Evolutionary conservation across 345 rosid genomes (phyloP).

Genomic region (Sisymbrium irio): DNA sequence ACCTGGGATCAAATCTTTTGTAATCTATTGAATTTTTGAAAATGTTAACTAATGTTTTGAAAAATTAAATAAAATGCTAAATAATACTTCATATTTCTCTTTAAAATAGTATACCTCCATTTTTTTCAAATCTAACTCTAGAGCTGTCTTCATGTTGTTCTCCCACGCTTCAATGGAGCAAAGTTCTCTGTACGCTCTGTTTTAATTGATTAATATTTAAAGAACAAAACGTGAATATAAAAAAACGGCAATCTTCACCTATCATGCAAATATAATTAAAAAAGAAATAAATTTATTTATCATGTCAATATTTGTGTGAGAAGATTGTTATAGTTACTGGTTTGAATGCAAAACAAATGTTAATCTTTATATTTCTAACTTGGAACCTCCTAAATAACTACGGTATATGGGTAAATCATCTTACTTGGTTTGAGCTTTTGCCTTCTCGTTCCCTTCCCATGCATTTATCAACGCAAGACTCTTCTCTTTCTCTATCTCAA

Average conservation of each 20-base stretch:
- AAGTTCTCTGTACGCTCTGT: constrained; percentile 60
- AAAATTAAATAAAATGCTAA: background rate
- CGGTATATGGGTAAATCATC: constrained; percentile 22
- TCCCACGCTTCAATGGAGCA: constrained; percentile 62
- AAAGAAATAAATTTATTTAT: background rate
- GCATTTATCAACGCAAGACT: constrained; percentile 60
- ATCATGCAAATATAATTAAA: background rate
- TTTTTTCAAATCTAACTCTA: constrained; percentile 49
- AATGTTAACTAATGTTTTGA: background rate
- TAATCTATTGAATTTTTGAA: background rate
- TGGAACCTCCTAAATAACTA: background rate
- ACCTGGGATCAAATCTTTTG: background rate
- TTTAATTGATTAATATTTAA: background rate
- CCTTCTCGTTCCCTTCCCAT: constrained; percentile 88
- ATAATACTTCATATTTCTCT: background rate
- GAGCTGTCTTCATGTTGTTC: constrained; percentile 49
- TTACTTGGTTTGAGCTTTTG: constrained; percentile 78
- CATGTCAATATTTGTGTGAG: background rate
- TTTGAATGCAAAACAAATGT: background rate
- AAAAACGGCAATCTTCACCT: background rate
- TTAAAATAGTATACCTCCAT: constrained; percentile 45
- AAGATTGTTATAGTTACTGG: background rate
- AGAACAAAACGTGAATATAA: background rate
- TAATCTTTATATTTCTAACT: background rate
- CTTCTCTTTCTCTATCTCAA: constrained; percentile 56